Evolutionary conservation across 306 rosid genomes (phyloP).

Genomic region (Dryas drummondii): DNA sequence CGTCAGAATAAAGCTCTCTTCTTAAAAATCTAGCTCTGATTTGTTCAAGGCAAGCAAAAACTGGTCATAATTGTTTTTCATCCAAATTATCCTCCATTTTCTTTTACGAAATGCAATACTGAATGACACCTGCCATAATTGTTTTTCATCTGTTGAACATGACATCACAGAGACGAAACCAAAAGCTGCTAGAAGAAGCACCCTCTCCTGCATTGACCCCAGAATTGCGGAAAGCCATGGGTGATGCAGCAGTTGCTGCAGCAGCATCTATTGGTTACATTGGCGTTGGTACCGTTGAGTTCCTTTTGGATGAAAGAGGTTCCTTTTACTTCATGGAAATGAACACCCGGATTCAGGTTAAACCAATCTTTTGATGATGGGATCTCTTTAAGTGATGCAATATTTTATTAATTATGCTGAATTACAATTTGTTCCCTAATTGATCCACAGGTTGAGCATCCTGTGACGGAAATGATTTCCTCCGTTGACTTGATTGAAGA

Average conservation of each 20-base stretch:
- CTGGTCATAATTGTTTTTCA: background rate
- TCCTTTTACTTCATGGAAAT: constrained; percentile 99
- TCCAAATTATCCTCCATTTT: background rate
- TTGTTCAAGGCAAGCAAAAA: background rate
- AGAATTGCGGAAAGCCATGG: constrained; percentile 95
- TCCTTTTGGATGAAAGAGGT: constrained; percentile 98
- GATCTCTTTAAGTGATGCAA: background rate
- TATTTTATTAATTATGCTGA: background rate
- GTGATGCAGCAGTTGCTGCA: constrained; percentile 99
- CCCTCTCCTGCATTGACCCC: constrained; percentile 99
- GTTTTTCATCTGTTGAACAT: background rate
- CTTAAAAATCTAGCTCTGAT: constrained; percentile 2
- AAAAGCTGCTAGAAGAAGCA: constrained; percentile 97
- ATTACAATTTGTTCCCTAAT: background rate
- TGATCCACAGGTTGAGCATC: constrained; percentile 86
- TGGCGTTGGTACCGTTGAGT: constrained; percentile 94
- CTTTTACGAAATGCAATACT: background rate
- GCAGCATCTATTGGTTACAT: constrained; percentile 96
- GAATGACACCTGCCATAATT: constrained; percentile 12
- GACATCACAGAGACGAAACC: constrained; percentile 73
- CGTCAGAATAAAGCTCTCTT: constrained; percentile 25
- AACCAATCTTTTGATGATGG: constrained; percentile 18
- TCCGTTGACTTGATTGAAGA: constrained; percentile 95
- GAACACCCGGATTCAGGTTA: constrained; percentile 99
- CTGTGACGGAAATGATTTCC: constrained; percentile 98